These are phyloP conservation scores for Dioscorea cayenensis DNA, from an alignment of 116 monocot species.

Conservation along the genomic window DNA sequence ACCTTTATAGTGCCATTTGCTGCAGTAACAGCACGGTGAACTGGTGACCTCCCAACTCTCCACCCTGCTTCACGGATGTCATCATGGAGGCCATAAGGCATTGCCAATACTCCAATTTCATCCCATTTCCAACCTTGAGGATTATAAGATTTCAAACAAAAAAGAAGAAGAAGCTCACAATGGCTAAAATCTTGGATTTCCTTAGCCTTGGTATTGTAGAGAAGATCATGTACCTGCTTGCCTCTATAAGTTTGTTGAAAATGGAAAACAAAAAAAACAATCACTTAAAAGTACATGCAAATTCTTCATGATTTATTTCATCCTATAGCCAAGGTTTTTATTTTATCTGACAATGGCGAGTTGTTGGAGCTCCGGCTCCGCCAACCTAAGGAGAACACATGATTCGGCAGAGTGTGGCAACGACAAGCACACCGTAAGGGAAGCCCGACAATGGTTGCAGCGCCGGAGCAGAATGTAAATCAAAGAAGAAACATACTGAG, in stretches of 20 bases:
- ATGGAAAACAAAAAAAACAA: background rate
- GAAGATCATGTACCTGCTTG: no score
- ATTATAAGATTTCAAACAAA: background rate
- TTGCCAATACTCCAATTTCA: constrained; percentile 17
- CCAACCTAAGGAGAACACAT: constrained; percentile 71
- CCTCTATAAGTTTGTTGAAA: no score
- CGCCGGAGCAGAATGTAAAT: constrained; percentile 41
- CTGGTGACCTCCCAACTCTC: constrained; percentile 77
- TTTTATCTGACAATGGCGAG: constrained; percentile 68
- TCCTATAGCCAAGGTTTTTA: background rate
- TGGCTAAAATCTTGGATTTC: constrained; percentile 68
- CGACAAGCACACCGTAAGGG: constrained; percentile 8
- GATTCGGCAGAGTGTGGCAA: constrained; percentile 12
- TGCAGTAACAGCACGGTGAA: constrained; percentile 63
- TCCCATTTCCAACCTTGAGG: no score
- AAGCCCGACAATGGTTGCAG: constrained; percentile 17
- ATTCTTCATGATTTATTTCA: background rate
- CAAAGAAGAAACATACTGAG: no score
- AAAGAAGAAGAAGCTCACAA: constrained; percentile 24
- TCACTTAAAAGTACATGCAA: background rate
- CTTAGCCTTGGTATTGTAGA: constrained; percentile 87
- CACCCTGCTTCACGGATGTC: constrained; percentile 61
- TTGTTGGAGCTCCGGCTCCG: constrained; percentile 76
- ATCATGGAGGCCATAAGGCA: constrained; percentile 80
- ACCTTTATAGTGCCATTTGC: constrained; percentile 95